These are phyloP conservation scores for Phanerochaete sordida DNA, from an alignment of 768 basidiomycete genomes.

Conservation along the genomic window DNA sequence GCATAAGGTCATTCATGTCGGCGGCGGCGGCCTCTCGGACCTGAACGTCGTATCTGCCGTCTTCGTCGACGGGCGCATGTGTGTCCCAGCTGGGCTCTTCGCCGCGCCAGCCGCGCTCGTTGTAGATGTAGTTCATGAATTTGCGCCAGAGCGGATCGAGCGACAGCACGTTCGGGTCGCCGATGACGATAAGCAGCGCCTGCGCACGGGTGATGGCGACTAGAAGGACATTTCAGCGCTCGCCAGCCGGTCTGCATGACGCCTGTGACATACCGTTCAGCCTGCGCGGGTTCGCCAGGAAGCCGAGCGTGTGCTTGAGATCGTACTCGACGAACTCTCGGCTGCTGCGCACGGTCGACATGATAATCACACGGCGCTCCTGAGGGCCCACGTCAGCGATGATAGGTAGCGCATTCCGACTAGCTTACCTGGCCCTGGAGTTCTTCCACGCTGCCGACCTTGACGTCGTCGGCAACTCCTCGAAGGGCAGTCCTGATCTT, in stretches of 20 bases:
- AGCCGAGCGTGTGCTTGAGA: constrained; percentile 24
- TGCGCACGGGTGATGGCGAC: constrained; percentile 68
- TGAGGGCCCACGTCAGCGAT: constrained; percentile 12
- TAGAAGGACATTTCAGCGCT: constrained; percentile 19
- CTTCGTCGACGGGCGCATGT: constrained; percentile 30
- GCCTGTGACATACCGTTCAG: constrained; percentile 40
- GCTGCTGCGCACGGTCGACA: constrained; percentile 38
- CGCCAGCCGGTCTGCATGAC: too few species aligned
- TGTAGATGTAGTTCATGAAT: constrained; percentile 56
- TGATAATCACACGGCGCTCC: constrained; percentile 38
- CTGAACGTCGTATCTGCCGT: constrained; percentile 37
- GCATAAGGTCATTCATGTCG: constrained; percentile 34
- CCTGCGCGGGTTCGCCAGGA: constrained; percentile 26
- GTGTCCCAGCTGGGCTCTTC: constrained; percentile 30
- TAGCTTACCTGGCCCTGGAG: constrained; percentile 56
- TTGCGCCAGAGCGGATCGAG: constrained; percentile 57
- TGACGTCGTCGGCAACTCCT: constrained; percentile 32
- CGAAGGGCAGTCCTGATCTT: constrained; percentile 42
- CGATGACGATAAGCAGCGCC: constrained; percentile 59
- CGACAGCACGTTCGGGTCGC: constrained; percentile 54
- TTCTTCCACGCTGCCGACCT: constrained; percentile 64
- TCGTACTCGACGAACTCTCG: constrained; percentile 25
- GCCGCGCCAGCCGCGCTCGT: constrained; percentile 52
- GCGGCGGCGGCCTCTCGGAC: constrained; percentile 22
- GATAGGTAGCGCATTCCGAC: background rate